Evolutionary conservation across 2,329 filamentous ascomycete species (phyloP), one percentile per base, ranked within the genome.

Genomic region (Orbilia blumenaviensis): DNA sequence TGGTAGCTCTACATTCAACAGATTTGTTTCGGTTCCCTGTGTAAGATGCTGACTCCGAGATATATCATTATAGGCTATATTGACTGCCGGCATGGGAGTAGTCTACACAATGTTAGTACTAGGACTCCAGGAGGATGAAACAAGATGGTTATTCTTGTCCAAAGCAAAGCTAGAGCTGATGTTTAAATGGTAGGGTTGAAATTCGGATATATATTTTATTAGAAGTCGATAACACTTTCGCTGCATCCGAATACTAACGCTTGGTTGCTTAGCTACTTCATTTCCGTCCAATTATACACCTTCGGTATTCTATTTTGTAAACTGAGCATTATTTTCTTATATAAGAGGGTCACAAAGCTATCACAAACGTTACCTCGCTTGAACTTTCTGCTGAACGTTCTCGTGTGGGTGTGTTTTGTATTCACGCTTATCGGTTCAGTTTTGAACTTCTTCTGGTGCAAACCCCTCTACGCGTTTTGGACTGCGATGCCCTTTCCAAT

Each of bases 381-480:
- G 10, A 50, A 76, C 34, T 38, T 14, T 7, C 32, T 76, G 6
- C 44, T 76, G 7, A 62, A 69, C 27, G 18, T 50, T 7, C 16
- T 68, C 5, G 38, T 69, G 5, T 76, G 72, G 56, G 21, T 69
- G 9, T 76, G 72, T n/a, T 27, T 67, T 9, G 58, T 67, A 34
- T 76, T 76, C 16, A 68, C 72, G 7, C 23, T 69, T 2, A 29
- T 63, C 1, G 63, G 63, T 14, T 64, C 62, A 8, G 34, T 69
- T 6, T 48, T 76, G n/a, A 66, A 69, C 29, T 76, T 69, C 38
- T 69, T 69, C 23, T 76, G 72, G 72, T 76, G 72, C 29, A 76
- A 69, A 44, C 72, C 72, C 2, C 36, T 76, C 21, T 60, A 76
- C 18, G 72, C 72, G 6, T 76, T 76, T 29, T 76, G 72, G 72